Conservation (phyloP, 2,329 filamentous ascomycete genomes). For the Gyromitra esculenta region DNA sequence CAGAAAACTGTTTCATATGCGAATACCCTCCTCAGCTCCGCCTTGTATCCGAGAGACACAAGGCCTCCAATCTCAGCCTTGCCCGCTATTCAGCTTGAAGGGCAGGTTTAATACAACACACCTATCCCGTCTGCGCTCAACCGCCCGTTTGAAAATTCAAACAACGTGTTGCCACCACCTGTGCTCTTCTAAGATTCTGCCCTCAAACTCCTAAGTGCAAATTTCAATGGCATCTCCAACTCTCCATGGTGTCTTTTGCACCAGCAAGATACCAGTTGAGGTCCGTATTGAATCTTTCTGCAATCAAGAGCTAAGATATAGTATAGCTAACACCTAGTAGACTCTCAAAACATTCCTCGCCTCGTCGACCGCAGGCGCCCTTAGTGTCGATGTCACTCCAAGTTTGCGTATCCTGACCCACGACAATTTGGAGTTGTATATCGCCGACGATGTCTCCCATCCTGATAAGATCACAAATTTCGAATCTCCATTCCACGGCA, state of each 20-base stretch:
- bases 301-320: neutral
- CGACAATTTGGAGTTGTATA: neutral
- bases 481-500: neutral
- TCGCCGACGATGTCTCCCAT: neutral
- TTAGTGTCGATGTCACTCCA: neutral
- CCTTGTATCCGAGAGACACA: too few relatives aligned
- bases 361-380: neutral
- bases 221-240: neutral
- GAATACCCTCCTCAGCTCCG: too few relatives aligned
- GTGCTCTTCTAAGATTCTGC: neutral
- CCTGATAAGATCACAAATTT: neutral
- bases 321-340: neutral
- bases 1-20: neutral
- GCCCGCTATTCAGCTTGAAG: too few relatives aligned
- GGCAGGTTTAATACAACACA: too few relatives aligned
- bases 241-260: constrained; percentile 1
- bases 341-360: neutral
- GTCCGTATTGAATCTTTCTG: neutral
- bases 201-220: neutral
- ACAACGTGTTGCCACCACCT: neutral
- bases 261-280: neutral
- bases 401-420: neutral
- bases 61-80: too few relatives aligned
- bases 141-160: too few relatives aligned
- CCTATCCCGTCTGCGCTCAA: too few relatives aligned